Base-by-base conservation (phyloP, 1,284 basidiomycete genomes). In the Athelia sp. region DNA sequence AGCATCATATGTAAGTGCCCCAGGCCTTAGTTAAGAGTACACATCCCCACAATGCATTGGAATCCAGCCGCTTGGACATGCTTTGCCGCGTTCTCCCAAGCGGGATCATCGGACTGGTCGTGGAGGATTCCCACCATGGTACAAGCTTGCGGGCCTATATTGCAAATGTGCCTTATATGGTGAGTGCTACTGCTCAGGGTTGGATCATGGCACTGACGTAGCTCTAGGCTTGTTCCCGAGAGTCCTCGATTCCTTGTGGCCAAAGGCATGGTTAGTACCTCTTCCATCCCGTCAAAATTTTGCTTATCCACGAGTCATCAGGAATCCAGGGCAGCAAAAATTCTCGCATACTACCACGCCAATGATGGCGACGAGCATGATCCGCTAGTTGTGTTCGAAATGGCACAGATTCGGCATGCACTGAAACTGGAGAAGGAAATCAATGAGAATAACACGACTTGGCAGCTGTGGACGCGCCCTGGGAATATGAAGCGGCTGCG, bases 221-320 rank as follows among this genome's bases (percentile, higher is more conserved):
- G n/a, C 18, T 58, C 60, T 50, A 79, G 79, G 76, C 76, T 84
- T 54, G 70, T 84, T 13, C 86, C 86, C 6, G 84, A 89, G 59
- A 84, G 81, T 24, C 84, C 85, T 19, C 74, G 85, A 29, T 87
- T 76, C 69, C 71, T 88, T n/a, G 74, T 87, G 11, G 76, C 79
- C 19, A 76, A 76, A 60, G 82, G 82, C 34, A 61, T 70, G 52
- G 81, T 82, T 46, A 51, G 78, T n/a, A 34, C 60, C 11, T 3
- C 24, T 19, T 9, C 18, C 38, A 24, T 36, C 31, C 50, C 56
- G 15, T 32, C 34, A 13, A 17, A 38, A 17, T 38, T 34, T 11
- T 18, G 9, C 35, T 17, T 36, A 38, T 47, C 15, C n/a, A 6
- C 21, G 17, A 18, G 10, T n/a, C n/a, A 10, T 15, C 9, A 80